Base-by-base conservation (phyloP, 2,329 filamentous ascomycete genomes). In the Dactylonectria estremocensis region DNA sequence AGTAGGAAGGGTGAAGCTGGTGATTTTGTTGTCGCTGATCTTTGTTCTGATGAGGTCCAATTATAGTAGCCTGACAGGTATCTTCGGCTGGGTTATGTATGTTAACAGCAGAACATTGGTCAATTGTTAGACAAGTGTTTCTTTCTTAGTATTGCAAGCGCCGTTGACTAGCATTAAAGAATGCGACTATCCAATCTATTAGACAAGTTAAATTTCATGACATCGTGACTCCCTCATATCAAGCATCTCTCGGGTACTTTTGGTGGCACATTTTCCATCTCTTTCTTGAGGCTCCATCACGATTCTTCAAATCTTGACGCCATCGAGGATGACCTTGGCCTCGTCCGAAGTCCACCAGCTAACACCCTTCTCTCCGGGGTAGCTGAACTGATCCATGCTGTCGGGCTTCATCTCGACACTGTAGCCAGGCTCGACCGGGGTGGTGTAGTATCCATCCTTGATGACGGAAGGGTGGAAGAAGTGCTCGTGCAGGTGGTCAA, bases 401-500 rank as follows among this genome's bases (percentile, higher is more conserved):
- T 91, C 93, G 3, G 90, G 83, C 88, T 93, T 95, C 94, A 97
- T 97, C 89, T 97, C 94, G 2, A 97, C 95, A 77, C 93, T 95
- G 81, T 97, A 97, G 0, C 95, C 95, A 0, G 95, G 87, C 78
- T 94, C 91, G 70, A 84, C 91, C 0, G 95, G 95, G 1, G 95
- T 97, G 72, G 93, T 92, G 83, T 97, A 97, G 82, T 94, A 96
- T 4, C 95, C 95, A 72, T 95, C 91, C 82, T 91, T 90, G 76
- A 97, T 94, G 64, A 91, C 88, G 2, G 90, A 88, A 1, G 95
- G 95, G 80, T 97, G 88, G 77, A 94, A 84, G 80, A 97, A 97
- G 83, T 97, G 95, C 87, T 97, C 95, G 81, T 97, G 95, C 77
- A 97, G 83, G 82, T 97, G 94, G 79, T 97, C 95, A 24, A 97